Evolutionary conservation across 805 yeast genomes (phyloP), one percentile per base, ranked within the genome.

Genomic region (Kazachstania africana): DNA sequence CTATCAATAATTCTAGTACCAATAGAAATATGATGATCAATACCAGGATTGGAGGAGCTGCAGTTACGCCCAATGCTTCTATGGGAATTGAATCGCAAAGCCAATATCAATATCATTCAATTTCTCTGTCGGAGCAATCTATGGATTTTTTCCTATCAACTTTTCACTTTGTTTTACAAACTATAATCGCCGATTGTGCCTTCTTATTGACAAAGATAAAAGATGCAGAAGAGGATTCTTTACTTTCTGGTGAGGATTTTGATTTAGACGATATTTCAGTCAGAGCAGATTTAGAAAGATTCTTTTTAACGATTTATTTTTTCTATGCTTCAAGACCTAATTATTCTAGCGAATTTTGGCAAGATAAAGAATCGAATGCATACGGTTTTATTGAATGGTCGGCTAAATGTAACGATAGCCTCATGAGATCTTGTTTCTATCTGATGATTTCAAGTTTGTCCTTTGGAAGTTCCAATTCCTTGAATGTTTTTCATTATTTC

Each of bases 301-400:
- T 88, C 46, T 87, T 83, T 47, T 49, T 87, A 40, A 68, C 88
- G 3, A 63, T 83, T 36, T 77, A 76, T 26, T 80, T 70, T 49
- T 63, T 83, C 6, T 85, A 78, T 50, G 60, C 68, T 17, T 65
- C 70, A 12, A 64, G 94, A 35, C 72, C 76, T 1, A 66, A 67
- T 1, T 57, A 76, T 6, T 68, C 80, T 10, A 46, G 63, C 2
- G 56, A 59, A 9, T 79, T 82, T 47, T 87, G 95, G 94, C 51
- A 55, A 9, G 82, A 78, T 39, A 60, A 69, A 13, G 74, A 68
- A 32, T 69, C 78, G 10, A 75, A 75, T 35, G 62, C 83, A 2
- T 66, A 72, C 46, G 96, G 95, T 0, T 87, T 91, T 42, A 62
- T 88, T 25, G 72, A 71, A 34, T 91, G 97, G 97, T 93, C 94